Percentiles rank a stretch among this genome's conserved stretches.
These are phyloP conservation scores for Penicillium fimorum DNA, from an alignment of 495 filamentous ascomycete species.

Conservation along the genomic window DNA sequence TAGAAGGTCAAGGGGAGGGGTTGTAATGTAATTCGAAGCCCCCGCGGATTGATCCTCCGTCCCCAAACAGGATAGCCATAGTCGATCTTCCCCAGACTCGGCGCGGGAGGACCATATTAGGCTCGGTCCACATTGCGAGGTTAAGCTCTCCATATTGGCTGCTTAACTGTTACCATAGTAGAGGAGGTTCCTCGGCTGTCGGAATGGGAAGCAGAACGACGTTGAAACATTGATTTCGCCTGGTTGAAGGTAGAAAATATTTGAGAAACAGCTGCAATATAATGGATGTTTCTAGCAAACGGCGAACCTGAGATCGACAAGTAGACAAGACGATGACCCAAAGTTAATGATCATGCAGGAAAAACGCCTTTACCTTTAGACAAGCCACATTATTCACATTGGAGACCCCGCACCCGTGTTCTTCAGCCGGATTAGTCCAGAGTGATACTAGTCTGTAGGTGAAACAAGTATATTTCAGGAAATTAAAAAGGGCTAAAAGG, in stretches of 20 bases:
- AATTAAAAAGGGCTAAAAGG: not conserved
- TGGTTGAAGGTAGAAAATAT: not conserved
- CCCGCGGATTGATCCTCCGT: slow-evolving; percentile 17
- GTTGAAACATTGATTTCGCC: not conserved
- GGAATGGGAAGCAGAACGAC: not conserved
- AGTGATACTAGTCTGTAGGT: not conserved
- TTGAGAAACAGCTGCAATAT: not conserved
- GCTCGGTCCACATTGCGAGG: not conserved
- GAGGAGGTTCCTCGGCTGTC: not conserved
- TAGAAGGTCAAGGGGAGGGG: slow-evolving; percentile 7
- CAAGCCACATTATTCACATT: slow-evolving; percentile 1
- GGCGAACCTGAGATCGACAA: no score
- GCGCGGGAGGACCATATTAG: slow-evolving; percentile 6
- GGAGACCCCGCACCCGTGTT: slow-evolving; percentile 3
- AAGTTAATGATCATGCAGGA: no score
- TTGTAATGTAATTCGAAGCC: not conserved
- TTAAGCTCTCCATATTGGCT: not conserved
- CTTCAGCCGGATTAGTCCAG: not conserved
- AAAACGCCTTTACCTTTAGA: not conserved
- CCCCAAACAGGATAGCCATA: slow-evolving; percentile 13
- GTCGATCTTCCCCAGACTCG: slow-evolving; percentile 18
- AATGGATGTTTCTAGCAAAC: no score
- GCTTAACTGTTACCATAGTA: not conserved
- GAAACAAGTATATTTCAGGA: not conserved
- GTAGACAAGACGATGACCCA: no score